Conservation (phyloP, 371 early-diverging fungal genomes). For the Phascolomyces articulosus region DNA sequence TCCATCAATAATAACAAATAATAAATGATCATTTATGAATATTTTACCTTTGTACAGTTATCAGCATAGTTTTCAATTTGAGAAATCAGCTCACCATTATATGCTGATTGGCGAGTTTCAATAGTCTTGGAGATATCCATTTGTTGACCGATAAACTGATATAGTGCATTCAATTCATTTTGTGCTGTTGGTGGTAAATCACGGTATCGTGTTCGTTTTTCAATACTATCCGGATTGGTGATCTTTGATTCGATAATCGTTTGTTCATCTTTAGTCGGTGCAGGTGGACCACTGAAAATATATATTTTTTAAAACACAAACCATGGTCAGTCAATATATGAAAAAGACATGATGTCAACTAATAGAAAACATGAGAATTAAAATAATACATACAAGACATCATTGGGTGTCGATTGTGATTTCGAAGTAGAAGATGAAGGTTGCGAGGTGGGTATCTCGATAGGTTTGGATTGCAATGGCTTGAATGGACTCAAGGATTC, state of each 20-base stretch:
- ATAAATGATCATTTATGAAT: background rate
- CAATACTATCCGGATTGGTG: constrained; percentile 14
- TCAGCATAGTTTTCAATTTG: constrained; percentile 4
- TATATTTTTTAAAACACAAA: too few relatives aligned
- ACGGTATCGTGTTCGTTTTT: constrained; percentile 16
- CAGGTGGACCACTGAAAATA: constrained; percentile 11
- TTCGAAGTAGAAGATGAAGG: background rate
- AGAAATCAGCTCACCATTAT: constrained; percentile 14
- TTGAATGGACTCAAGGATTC: constrained; percentile 9
- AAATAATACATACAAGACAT: constrained; percentile 11
- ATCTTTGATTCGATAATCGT: constrained; percentile 20
- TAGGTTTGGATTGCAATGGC: constrained; percentile 7
- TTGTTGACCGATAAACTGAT: constrained; percentile 16
- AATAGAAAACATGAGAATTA: too few relatives aligned
- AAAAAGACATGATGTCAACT: too few relatives aligned
- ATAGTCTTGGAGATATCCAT: constrained; percentile 10
- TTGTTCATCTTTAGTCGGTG: constrained; percentile 14
- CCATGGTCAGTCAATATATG: too few relatives aligned
- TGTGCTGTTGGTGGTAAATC: constrained; percentile 18
- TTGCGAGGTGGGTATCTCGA: constrained; percentile 8
- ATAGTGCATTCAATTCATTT: constrained; percentile 6
- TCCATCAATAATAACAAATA: too few relatives aligned
- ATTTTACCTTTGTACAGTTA: background rate
- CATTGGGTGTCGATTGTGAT: constrained; percentile 9
- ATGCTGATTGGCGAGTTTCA: constrained; percentile 12